Percentiles rank a stretch among this genome's conserved stretches.
phyloP scores from a whole-genome alignment of 441 rosid genomes.

The Geranium incanum region DNA sequence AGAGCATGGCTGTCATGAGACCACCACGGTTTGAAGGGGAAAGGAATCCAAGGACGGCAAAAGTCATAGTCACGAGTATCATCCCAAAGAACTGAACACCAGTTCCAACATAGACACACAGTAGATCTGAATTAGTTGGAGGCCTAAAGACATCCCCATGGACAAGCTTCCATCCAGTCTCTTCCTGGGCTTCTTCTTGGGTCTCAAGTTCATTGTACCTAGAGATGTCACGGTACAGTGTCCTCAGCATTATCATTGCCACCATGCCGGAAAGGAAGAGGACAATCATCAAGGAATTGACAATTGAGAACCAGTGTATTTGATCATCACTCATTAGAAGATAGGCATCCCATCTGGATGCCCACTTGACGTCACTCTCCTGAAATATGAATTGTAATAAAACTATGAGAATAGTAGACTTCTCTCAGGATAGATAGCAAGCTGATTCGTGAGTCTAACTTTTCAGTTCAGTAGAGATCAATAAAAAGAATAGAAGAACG shows the following conservation, averaged over 20 bases:
- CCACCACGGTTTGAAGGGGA: background rate
- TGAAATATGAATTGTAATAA: constrained; percentile 32
- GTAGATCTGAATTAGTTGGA: background rate
- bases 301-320: background rate
- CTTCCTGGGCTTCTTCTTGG: background rate
- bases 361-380: background rate
- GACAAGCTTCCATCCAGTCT: too few species aligned
- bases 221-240: constrained; percentile 61
- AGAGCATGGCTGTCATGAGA: background rate
- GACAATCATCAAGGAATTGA: background rate
- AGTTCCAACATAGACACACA: background rate
- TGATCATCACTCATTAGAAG: background rate
- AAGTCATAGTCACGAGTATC: background rate
- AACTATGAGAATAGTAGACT: background rate
- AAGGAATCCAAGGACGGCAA: background rate
- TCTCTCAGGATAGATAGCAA: background rate
- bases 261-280: background rate
- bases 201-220: background rate
- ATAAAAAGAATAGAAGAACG: constrained; percentile 42
- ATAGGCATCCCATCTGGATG: background rate
- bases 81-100: background rate
- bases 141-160: background rate
- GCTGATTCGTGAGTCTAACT: background rate
- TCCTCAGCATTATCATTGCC: background rate
- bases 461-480: background rate